Percentiles rank a stretch among this genome's conserved stretches.
phyloP scores from a whole-genome alignment of 176 grass and related monocot genomes.

The Neostapfia colusana region DNA sequence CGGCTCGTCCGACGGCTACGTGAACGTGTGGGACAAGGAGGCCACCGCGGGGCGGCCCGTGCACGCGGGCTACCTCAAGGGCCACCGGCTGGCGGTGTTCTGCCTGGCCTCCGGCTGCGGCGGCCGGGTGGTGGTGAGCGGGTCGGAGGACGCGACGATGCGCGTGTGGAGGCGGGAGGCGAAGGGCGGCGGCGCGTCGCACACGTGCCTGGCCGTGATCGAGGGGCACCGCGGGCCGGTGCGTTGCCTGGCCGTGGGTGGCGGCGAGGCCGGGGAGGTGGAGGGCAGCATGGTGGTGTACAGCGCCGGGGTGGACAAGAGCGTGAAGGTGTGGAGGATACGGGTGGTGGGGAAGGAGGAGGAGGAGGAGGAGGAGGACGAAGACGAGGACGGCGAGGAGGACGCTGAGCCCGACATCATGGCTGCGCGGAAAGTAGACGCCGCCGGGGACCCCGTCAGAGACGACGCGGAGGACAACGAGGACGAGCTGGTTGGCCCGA shows the following conservation, averaged over 20 bases:
- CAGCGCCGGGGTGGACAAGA: constrained; percentile 74
- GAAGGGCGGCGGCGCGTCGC: constrained; percentile 36
- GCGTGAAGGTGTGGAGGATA: constrained; percentile 95
- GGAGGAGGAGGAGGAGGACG: background rate
- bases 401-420: background rate
- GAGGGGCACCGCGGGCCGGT: constrained; percentile 79
- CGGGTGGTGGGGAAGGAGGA: constrained; percentile 62
- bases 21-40: constrained; percentile 93
- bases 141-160: constrained; percentile 88
- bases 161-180: constrained; percentile 67
- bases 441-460: background rate
- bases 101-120: constrained; percentile 60
- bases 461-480: constrained; percentile 23
- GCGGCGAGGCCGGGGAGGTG: constrained; percentile 59
- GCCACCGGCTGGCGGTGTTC: constrained; percentile 71
- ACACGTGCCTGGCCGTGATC: constrained; percentile 85
- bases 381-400: background rate
- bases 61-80: constrained; percentile 69
- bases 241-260: constrained; percentile 68
- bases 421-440: background rate
- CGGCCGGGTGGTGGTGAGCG: constrained; percentile 65
- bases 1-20: constrained; percentile 78
- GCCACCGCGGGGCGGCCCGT: constrained; percentile 55
- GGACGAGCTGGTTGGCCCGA: constrained; percentile 32
- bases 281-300: constrained; percentile 78